Percentiles rank a stretch among this genome's conserved stretches.
These are phyloP conservation scores for Phytophthora pini DNA, from an alignment of 352 stramenopile genomes.

Conservation along the genomic window DNA sequence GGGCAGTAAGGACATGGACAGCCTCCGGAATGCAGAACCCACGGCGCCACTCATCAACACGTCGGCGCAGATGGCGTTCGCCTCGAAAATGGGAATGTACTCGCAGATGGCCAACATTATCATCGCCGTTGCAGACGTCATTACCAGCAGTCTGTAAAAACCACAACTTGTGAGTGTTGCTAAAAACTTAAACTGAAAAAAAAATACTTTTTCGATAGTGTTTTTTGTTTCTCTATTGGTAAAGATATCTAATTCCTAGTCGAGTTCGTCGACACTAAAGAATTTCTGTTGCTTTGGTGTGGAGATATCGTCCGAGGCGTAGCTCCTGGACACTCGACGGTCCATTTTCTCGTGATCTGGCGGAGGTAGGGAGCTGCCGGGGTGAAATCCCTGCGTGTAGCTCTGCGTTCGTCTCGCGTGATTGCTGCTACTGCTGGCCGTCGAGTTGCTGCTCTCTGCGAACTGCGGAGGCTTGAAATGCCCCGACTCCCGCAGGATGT, in stretches of 20 bases:
- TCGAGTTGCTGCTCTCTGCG: constrained; percentile 7
- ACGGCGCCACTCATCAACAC: constrained; percentile 65
- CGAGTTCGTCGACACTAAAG: constrained; percentile 69
- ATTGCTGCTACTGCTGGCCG: constrained; percentile 7
- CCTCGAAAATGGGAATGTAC: constrained; percentile 83
- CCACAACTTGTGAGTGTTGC: constrained; percentile 7
- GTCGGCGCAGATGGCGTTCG: constrained; percentile 72
- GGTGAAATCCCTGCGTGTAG: constrained; percentile 14
- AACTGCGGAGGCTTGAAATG: constrained; percentile 21
- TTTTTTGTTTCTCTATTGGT: neutral
- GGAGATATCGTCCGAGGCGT: constrained; percentile 20
- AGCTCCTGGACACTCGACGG: constrained; percentile 12
- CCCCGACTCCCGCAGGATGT: constrained; percentile 35
- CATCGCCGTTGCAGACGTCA: constrained; percentile 73
- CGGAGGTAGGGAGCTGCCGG: constrained; percentile 15
- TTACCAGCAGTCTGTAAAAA: constrained; percentile 53
- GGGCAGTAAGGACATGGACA: constrained; percentile 47
- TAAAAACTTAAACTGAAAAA: neutral
- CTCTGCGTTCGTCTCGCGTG: constrained; percentile 17
- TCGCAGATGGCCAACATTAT: constrained; percentile 83
- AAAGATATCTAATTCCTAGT: constrained; percentile 30
- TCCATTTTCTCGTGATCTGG: constrained; percentile 14
- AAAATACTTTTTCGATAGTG: neutral
- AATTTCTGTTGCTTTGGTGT: constrained; percentile 30
- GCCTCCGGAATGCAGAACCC: constrained; percentile 9